Base-by-base conservation (phyloP, 1,284 basidiomycete genomes). In the Trichosporon faecale region DNA sequence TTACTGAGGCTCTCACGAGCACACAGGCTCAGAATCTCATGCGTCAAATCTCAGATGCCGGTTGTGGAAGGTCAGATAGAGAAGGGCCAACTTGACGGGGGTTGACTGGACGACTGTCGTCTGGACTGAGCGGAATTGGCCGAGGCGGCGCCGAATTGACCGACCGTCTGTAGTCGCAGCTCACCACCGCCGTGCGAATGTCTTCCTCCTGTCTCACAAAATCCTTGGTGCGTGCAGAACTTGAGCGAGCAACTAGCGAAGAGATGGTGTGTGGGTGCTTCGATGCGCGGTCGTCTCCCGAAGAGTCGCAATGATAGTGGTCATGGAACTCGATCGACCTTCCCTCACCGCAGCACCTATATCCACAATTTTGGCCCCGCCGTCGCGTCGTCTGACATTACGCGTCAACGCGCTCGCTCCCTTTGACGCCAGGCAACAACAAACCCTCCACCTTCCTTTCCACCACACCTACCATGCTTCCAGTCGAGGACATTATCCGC, bases 401-500 rank as follows among this genome's bases (percentile, higher is more conserved):
- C 57, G 57, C 57, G 57, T 37, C 35, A 6, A 37, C 35, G 35
- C 35, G 35, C 35, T 37, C 35, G 35, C 35, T 2, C 35, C 29
- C 29, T 18, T 14, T 4, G 27, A 6, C 46, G 3, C n/a, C 29
- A 8, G 23, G 27, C 29, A 60, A 60, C 57, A 31, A 31, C 27
- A 29, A 29, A 31, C 27, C 27, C 55, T 25, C 55, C 55, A 46
- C 44, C 8, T n/a, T 18, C 5, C 40, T 18, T 18, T 18, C 16
- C 1, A 6, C 46, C 21, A 18, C 21, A 23, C 6, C 23, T 21
- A 23, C 49, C 55, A 80, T 78, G 80, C 66, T 75, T 2, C 29
- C 69, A 23, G 35, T 72, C 9, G 68, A 76, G n/a, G 74, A 79
- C 9, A 80, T 83, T 55, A 67, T 79, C 14, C 68, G 72, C 23